phyloP scores from a whole-genome alignment of 2,329 filamentous ascomycete species.

The Cladophialophora psammophila region DNA sequence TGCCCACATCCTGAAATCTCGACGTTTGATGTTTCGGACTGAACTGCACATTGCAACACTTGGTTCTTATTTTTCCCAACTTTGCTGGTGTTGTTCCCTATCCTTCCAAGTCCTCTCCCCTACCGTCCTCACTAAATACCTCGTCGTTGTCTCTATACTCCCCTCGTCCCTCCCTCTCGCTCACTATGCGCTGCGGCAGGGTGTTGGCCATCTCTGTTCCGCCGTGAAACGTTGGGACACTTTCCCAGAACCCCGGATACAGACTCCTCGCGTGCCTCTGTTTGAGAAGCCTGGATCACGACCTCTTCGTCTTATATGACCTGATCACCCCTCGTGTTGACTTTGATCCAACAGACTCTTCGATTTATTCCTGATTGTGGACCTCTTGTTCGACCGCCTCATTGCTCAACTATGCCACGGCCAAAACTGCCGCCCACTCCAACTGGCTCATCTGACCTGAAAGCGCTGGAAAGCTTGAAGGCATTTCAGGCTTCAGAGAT shows the following conservation, averaged over 20 bases:
- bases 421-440: conserved; percentile 75
- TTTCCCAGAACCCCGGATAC: neutral
- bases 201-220: neutral
- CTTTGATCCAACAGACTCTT: neutral
- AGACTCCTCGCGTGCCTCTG: conserved; percentile 1
- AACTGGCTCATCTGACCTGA: conserved; percentile 79
- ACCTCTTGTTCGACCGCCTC: neutral
- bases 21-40: conserved; percentile 10
- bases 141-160: neutral
- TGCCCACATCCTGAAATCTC: conserved; percentile 30
- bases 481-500: conserved; percentile 44
- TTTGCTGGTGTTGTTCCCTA: conserved; percentile 3
- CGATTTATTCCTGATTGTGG: neutral
- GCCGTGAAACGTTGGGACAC: neutral
- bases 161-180: neutral
- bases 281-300: neutral
- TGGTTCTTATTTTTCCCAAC: conserved; percentile 12
- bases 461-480: conserved; percentile 64
- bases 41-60: conserved; percentile 6
- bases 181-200: neutral
- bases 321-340: neutral
- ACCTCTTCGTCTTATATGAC: neutral
- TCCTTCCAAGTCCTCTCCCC: conserved; percentile 1
- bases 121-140: neutral
- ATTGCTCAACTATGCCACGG: conserved; percentile 65